Evolutionary conservation across 129 eudicot genomes (phyloP).

Genomic region (Flaveria linearis): DNA sequence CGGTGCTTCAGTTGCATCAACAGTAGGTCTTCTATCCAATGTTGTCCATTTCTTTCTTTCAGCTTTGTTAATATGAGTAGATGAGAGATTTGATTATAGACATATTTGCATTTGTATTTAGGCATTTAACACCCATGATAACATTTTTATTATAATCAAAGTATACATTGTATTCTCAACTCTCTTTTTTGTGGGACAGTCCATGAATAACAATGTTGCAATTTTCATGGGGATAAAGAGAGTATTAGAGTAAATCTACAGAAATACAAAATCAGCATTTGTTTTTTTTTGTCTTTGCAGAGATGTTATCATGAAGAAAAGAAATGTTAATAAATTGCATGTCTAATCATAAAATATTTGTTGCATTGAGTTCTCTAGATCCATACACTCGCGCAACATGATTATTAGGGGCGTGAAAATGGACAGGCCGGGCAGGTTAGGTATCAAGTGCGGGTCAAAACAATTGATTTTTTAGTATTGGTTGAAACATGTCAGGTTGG

Average conservation of each 20-base stretch:
- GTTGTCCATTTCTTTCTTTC: too few species aligned
- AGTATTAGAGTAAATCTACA: background rate
- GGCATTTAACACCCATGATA: too few species aligned
- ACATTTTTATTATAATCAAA: background rate
- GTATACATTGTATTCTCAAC: background rate
- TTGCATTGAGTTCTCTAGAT: too few species aligned
- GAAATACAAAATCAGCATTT: background rate
- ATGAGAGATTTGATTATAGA: too few species aligned
- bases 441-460: background rate
- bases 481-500: background rate
- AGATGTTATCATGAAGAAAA: background rate
- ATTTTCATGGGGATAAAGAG: constrained; percentile 21
- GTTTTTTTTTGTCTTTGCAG: background rate
- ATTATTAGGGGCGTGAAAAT: background rate
- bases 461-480: background rate
- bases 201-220: constrained; percentile 1
- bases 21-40: too few species aligned
- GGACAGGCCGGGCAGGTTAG: background rate
- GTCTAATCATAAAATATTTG: background rate
- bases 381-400: background rate
- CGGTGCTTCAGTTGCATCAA: too few species aligned
- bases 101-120: too few species aligned
- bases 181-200: constrained; percentile 9
- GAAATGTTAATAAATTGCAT: background rate
- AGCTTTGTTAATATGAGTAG: too few species aligned